A percentile compares a stretch with the other conserved stretches of the same genome.
phyloP scores from a whole-genome alignment of 1,284 basidiomycete species.

The Microbotryomycetes sp. region DNA sequence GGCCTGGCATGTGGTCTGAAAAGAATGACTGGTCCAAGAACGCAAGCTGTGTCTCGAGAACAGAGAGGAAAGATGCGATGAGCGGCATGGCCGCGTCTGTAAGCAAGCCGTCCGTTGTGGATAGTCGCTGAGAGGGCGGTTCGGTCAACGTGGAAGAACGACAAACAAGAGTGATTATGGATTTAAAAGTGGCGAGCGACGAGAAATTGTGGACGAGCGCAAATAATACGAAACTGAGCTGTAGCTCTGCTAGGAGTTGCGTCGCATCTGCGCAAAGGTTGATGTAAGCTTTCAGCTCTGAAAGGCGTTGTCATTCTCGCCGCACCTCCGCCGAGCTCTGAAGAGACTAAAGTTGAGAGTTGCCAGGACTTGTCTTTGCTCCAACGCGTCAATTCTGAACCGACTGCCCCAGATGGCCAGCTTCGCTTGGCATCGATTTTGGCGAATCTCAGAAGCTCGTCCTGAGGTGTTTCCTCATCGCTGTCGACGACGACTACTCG shows the following conservation, averaged over 20 bases:
- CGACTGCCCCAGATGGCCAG: constrained; percentile 43
- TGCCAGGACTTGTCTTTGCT: constrained; percentile 45
- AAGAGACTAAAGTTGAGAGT: constrained; percentile 35
- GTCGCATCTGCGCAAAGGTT: constrained; percentile 34
- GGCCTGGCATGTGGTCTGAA: constrained; percentile 42
- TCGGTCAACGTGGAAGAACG: constrained; percentile 24
- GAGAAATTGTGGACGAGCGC: constrained; percentile 44
- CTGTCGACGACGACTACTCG: constrained; percentile 26
- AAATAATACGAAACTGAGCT: constrained; percentile 44
- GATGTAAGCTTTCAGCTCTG: not conserved
- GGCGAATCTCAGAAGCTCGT: constrained; percentile 36
- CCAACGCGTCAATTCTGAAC: constrained; percentile 42
- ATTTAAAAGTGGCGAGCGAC: constrained; percentile 41
- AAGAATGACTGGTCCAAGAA: constrained; percentile 41
- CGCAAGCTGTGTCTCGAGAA: constrained; percentile 37
- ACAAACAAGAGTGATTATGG: constrained; percentile 40
- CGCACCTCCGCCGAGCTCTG: constrained; percentile 39
- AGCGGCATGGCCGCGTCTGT: constrained; percentile 4
- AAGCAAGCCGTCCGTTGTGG: not conserved
- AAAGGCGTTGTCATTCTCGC: not conserved
- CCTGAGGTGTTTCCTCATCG: constrained; percentile 4
- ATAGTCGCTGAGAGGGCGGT: constrained; percentile 23
- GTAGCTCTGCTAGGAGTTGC: constrained; percentile 41
- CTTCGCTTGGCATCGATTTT: constrained; percentile 42
- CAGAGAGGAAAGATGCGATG: constrained; percentile 33